These are phyloP conservation scores for Copromyces sp. DNA, from an alignment of 495 filamentous ascomycete species.

Conservation along the genomic window DNA sequence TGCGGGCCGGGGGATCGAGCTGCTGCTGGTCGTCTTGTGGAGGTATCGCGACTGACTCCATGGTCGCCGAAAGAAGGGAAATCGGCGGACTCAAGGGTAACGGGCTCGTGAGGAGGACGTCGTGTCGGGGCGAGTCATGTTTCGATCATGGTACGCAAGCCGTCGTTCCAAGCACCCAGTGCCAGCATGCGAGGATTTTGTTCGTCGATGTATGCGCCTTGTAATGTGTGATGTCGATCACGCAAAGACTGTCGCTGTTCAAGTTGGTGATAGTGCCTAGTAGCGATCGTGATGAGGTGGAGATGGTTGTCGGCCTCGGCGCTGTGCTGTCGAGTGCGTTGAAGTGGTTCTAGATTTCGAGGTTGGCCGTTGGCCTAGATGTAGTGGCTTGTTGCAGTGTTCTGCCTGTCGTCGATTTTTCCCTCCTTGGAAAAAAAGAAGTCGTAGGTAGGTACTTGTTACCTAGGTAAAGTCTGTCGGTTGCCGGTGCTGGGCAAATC, in stretches of 20 bases:
- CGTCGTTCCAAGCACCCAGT: constrained; percentile 5
- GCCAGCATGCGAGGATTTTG: constrained; percentile 8
- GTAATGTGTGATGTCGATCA: neutral
- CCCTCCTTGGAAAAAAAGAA: neutral
- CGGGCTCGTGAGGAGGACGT: constrained; percentile 17
- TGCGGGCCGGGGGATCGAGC: constrained; percentile 56
- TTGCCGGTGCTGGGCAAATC: neutral
- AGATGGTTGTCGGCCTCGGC: neutral
- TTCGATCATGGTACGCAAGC: constrained; percentile 14
- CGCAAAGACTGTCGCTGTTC: neutral
- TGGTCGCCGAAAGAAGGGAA: constrained; percentile 20
- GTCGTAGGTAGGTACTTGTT: neutral
- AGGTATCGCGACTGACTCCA: constrained; percentile 38
- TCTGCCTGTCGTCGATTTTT: neutral
- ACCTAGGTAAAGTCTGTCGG: neutral
- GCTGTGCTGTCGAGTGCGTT: neutral
- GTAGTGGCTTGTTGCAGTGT: neutral
- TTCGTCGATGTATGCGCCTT: constrained; percentile 3
- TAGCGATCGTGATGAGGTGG: neutral
- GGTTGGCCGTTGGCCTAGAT: neutral
- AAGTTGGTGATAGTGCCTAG: neutral
- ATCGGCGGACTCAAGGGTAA: constrained; percentile 15
- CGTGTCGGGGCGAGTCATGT: constrained; percentile 30
- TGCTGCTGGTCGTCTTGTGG: constrained; percentile 45
- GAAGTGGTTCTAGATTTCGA: neutral